Base-by-base conservation (phyloP, 805 yeast genomes). In the Kazachstania kunashirensis region DNA sequence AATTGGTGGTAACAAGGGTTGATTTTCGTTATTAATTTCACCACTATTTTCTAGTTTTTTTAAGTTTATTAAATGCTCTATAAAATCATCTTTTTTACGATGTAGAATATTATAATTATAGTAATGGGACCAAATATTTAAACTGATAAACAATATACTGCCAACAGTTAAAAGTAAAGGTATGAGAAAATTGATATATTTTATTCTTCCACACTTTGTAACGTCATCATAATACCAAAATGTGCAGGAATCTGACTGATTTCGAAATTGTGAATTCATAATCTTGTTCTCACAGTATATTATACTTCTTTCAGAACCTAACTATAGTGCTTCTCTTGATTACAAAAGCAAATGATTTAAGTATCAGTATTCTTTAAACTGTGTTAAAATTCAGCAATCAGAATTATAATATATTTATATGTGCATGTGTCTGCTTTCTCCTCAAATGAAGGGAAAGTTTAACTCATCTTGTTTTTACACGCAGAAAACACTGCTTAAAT, bases 201-300 rank as follows among this genome's bases (percentile, higher is more conserved):
- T 44, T 15, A 61, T 57, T 32, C 77, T 63, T 5, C 71, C 71
- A 48, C 80, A 75, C 12, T 50, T 49, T 1, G 79, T 70, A 28
- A 79, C 50, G 52, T 79, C 85, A 48, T 79, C 85, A 41, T 68
- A 73, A 43, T 63, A 59, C 84, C 85, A 79, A 24, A 62, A 43
- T 13, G 39, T 45, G 24, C 44, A 29, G 9, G 21, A 21, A 8
- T 27, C 8, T 6, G 23, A 23, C 13, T 15, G 19, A 24, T 31
- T 31, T 11, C 14, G 20, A 31, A 10, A 23, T 6, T n/a, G 12
- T 10, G 16, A 19, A 30, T 30, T 17, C 33, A 30, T n/a, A n/a
- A n/a, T n/a, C n/a, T n/a, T n/a, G n/a, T n/a, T n/a, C n/a, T n/a
- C n/a, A n/a, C n/a, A n/a, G n/a, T n/a, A n/a, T n/a, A n/a, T n/a